phyloP scores from a whole-genome alignment of 768 basidiomycete species.

The Porpolomopsis calyptriformis region DNA sequence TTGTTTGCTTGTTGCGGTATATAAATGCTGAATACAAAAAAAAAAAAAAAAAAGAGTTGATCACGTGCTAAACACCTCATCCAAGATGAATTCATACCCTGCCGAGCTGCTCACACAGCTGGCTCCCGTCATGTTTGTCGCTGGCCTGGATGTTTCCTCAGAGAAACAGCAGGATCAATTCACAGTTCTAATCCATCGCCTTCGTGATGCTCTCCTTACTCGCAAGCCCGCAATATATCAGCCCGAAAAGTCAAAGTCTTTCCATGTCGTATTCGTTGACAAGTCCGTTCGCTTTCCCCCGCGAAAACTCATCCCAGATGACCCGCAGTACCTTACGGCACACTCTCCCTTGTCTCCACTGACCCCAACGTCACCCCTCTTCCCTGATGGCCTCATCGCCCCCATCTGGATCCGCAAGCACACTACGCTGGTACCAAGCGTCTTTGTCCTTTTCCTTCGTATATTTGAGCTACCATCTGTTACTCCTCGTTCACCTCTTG shows the following conservation, averaged over 20 bases:
- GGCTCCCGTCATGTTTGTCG: slow-evolving; percentile 90
- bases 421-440: slow-evolving; percentile 80
- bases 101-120: slow-evolving; percentile 81
- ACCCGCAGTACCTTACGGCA: slow-evolving; percentile 42
- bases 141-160: slow-evolving; percentile 51
- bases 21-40: too few relatives aligned
- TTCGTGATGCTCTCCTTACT: slow-evolving; percentile 57
- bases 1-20: too few relatives aligned
- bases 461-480: slow-evolving; percentile 56
- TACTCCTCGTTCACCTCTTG: slow-evolving; percentile 42
- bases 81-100: slow-evolving; percentile 84
- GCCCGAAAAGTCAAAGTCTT: slow-evolving; percentile 59
- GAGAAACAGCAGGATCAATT: slow-evolving; percentile 50
- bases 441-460: slow-evolving; percentile 85
- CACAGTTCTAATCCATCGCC: slow-evolving; percentile 40
- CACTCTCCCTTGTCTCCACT: slow-evolving; percentile 95
- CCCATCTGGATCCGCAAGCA: slow-evolving; percentile 99
- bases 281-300: slow-evolving; percentile 80
- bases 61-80: not conserved
- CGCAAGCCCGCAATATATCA: slow-evolving; percentile 61
- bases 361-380: slow-evolving; percentile 75
- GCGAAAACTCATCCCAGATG: slow-evolving; percentile 59
- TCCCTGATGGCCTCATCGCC: slow-evolving; percentile 93
- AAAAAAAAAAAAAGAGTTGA: too few relatives aligned
- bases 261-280: slow-evolving; percentile 79